Evolutionary conservation across 495 filamentous ascomycete genomes (phyloP).

Genomic region (Xylaria flabelliformis): DNA sequence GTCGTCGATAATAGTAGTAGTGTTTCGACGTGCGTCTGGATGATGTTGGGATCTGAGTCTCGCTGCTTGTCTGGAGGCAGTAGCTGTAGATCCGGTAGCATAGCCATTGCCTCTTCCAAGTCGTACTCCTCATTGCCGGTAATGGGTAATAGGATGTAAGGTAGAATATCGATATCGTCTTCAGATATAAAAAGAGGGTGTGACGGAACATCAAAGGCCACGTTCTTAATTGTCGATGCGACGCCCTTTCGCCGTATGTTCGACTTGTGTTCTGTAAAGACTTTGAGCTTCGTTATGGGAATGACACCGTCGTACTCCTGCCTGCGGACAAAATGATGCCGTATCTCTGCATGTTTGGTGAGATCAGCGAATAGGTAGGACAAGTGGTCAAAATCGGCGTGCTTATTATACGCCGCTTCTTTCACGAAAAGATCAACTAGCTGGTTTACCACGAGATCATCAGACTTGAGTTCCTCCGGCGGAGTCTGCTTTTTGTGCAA

Average conservation of each 20-base stretch:
- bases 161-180: conserved; percentile 76
- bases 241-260: conserved; percentile 83
- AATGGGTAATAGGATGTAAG: conserved; percentile 80
- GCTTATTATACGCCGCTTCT: conserved; percentile 78
- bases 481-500: conserved; percentile 66
- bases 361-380: conserved; percentile 93
- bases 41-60: conserved; percentile 74
- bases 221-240: conserved; percentile 91
- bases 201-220: conserved; percentile 70
- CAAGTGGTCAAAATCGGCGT: conserved; percentile 91
- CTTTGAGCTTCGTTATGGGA: conserved; percentile 83
- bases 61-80: conserved; percentile 85
- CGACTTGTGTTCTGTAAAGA: conserved; percentile 89
- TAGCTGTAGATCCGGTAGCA: conserved; percentile 87
- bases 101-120: conserved; percentile 75
- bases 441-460: conserved; percentile 80
- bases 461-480: conserved; percentile 68
- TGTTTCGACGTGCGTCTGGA: conserved; percentile 88
- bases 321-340: conserved; percentile 74
- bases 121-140: conserved; percentile 67
- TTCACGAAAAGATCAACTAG: conserved; percentile 95
- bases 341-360: conserved; percentile 75
- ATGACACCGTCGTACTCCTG: conserved; percentile 81
- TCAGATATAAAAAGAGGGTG: conserved; percentile 73
- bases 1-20: conserved; percentile 83